Base-by-base conservation (phyloP, 495 filamentous ascomycete species). In the Cenococcum geophilum region DNA sequence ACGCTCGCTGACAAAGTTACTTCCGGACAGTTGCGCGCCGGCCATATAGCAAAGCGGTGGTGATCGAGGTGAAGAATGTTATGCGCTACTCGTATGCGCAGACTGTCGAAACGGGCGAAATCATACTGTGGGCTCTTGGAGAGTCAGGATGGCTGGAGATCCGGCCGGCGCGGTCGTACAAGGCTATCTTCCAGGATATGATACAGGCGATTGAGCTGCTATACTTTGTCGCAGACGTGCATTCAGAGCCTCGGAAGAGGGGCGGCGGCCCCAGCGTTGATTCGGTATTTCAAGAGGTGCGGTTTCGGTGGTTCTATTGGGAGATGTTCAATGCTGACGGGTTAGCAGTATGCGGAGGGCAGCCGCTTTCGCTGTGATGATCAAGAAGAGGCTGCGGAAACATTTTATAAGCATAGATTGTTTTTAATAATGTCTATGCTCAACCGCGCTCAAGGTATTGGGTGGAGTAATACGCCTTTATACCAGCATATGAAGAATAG, bases 111-210 rank as follows among this genome's bases (percentile, higher is more conserved):
- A 52, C 49, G 5, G 78, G 82, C 6, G 79, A 77, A 21, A 76
- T 84, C 37, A 78, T 81, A 36, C 73, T 92, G 51, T 95, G 89
- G 89, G 87, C 88, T 34, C 82, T 83, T 36, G 89, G 89, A 51
- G 73, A 77, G 60, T 82, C 86, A n/a, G 89, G 88, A 58, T 92
- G 89, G 88, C 92, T 84, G 72, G 80, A 86, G 70, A 82, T 93
- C 25, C 73, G 76, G 22, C 86, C 89, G 1, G 78, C 83, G 52
- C 75, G 76, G 49, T 70, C 75, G 1, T 95, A 89, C 72, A 72
- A 76, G 58, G 65, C 73, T 1, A 82, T 83, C 57, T 90, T 82
- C 75, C 76, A 82, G 55, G 75, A 81, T 14, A 88, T 91, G 75
- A 77, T 80, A 25, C 83, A 89, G 73, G 87, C 84, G 1, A 81